Base-by-base conservation (phyloP, 257 asterid species). In the Lithospermum erythrorhizon region DNA sequence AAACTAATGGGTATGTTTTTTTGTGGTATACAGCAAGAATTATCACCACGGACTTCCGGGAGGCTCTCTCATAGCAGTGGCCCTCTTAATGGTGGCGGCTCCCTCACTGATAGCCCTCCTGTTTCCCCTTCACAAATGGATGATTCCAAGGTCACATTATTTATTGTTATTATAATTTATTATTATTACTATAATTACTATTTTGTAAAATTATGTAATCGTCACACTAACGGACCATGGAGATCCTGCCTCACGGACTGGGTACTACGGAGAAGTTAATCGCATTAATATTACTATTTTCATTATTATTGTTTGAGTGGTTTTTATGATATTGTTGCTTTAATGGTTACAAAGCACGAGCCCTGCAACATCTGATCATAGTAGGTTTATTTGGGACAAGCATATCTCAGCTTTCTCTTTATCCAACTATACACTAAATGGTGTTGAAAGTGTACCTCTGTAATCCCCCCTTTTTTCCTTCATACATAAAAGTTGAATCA, bases 21-120 rank as follows among this genome's bases (percentile, higher is more conserved):
- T 27, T 47, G 19, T 61, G 58, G 35, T 77, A 32, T 73, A 61
- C 89, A 83, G 94, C 99, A 93, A 83, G 99, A 93, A 45, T 94
- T 82, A 62, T 93, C 99, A 69, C 99, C 99, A 1, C 87, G 97
- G 60, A 89, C 97, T 71, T 93, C 99, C 24, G 99, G 99, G 45
- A 74, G 99, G 64, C 82, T 93, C 48, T 89, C 99, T 2, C 99
- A 93, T 76, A 93, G 79, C 74, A 69, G 83, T 61, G 82, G 90
- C 58, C 91, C 95, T 72, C 86, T 78, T 55, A 86, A 75, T 63
- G 96, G 91, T 59, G 87, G 89, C 5, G 59, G 32, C 72, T 72
- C 97, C 64, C 87, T 93, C 66, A 81, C 96, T 35, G 99, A 93
- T 79, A 93, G 97, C 73, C 94, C 99, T 23, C 97, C 99, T 21